Evolutionary conservation across 768 basidiomycete species (phyloP), one percentile per base, ranked within the genome.

Genomic region (Chiua virens): DNA sequence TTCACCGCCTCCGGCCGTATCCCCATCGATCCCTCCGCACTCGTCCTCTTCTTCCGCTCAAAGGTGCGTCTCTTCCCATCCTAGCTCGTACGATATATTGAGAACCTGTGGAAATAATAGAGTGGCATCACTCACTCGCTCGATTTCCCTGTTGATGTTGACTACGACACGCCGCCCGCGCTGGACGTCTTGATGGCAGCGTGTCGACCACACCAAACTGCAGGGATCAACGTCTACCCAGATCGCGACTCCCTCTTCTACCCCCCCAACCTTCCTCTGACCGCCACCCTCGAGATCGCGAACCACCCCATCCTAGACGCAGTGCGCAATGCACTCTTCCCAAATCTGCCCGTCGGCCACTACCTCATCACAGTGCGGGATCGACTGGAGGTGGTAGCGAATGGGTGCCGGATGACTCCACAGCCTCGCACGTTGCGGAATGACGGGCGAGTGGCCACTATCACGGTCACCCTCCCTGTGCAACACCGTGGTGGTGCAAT

Each of bases 251-350:
- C 86, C 0, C 75, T 88, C 20, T 84, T 82, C 68, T 92, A 83
- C 67, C 89, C 89, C 8, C 73, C 82, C 8, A 84, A 77, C 47
- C 81, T 89, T 42, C 86, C 88, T 17, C 70, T 90, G 50, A 89
- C 86, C 0, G 75, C 85, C 22, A 86, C 89, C 0, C 79, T 92
- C 57, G 89, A 92, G 59, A 77, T 92, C 54, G 79, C 88, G 18
- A 89, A 86, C 65, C 87, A 89, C 62, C 89, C 89, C 4, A 84
- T 92, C 63, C 79, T 92, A 53, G 89, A 89, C 56, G 83, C 89
- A 0, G 74, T 91, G 20, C 82, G 83, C 42, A 82, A 73, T 49
- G 74, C 83, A 0, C 73, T 92, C n/a, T 90, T 91, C 68, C 87
- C 88, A 0, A 74, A 77, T 23, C 73, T 90, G 5, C 82, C 87